Evolutionary conservation across 1,284 basidiomycete genomes (phyloP), one percentile per base, ranked within the genome.

Genomic region (Heterobasidion occidentale): DNA sequence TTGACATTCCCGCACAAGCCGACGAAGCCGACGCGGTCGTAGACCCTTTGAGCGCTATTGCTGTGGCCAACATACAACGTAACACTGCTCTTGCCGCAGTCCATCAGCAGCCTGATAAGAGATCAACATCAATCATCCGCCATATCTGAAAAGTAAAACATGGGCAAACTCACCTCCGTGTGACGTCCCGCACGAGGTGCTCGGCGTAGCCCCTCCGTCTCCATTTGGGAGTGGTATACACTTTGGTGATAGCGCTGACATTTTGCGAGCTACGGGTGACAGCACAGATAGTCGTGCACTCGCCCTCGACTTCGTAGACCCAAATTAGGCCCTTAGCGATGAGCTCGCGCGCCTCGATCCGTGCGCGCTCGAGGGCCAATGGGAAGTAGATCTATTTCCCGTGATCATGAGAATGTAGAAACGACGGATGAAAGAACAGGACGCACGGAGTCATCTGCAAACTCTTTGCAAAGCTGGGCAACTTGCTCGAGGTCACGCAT

Each of bases 201-300:
- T 77, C 75, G 8, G 77, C 78, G 61, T 72, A 78, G 6, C 77
- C 75, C 27, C 67, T 63, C n/a, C 73, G 68, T 58, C 77, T 68
- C 69, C 68, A 76, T 38, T 62, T 60, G 5, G 73, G 72, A 12
- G 70, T 69, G 14, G 78, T 79, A 64, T 74, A 78, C 7, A 79
- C 77, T 63, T 79, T 80, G 46, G 77, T 78, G 63, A 80, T 75
- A 14, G 75, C 76, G 27, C 73, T 72, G 19, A 77, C 73, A 46
- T 68, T 68, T 50, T 71, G 67, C 9, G 74, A 74, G 58, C 69
- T 71, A 19, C 78, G 75, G 17, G 77, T 75, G 50, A 75, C 76
- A 27, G 77, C 77, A 59, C 77, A 78, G 53, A 80, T 73, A 34
- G 75, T 74, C 20, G 75, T 71, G 55, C 76, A 69, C 52, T 72